A percentile compares a stretch with the other conserved stretches of the same genome.
Evolutionary conservation across 768 basidiomycete species (phyloP).

Genomic region (Hygrocybe punicea): DNA sequence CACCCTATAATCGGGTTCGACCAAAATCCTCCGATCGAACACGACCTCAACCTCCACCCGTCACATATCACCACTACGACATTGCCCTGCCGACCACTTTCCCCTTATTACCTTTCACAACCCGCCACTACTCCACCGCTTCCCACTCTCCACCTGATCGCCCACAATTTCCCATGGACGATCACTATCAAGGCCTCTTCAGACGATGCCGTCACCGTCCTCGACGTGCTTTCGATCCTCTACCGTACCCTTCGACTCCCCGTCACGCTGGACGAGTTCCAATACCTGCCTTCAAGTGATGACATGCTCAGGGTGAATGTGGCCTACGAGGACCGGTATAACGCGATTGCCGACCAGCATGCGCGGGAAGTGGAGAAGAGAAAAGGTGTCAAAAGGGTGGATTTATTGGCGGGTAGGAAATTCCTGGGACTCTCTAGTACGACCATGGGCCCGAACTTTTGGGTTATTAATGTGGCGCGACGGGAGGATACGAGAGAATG

Average conservation of each 20-base stretch:
- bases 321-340: slow-evolving; percentile 44
- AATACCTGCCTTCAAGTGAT: slow-evolving; percentile 28
- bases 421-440: slow-evolving; percentile 41
- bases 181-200: slow-evolving; percentile 27
- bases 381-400: slow-evolving; percentile 54
- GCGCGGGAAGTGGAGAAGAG: slow-evolving; percentile 37
- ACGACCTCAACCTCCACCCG: slow-evolving; percentile 39
- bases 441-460: slow-evolving; percentile 33
- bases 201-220: slow-evolving; percentile 15
- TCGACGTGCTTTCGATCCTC: slow-evolving; percentile 45
- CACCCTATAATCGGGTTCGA: slow-evolving; percentile 42
- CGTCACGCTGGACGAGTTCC: slow-evolving; percentile 42
- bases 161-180: slow-evolving; percentile 32
- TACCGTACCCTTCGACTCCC: slow-evolving; percentile 43
- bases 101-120: slow-evolving; percentile 31
- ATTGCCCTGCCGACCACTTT: slow-evolving; percentile 43
- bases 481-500: too few species aligned
- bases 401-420: slow-evolving; percentile 45
- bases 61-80: slow-evolving; percentile 21
- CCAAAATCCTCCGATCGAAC: slow-evolving; percentile 36
- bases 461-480: slow-evolving; percentile 28
- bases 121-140: slow-evolving; percentile 37
- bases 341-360: slow-evolving; percentile 27
- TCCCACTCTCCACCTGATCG: slow-evolving; percentile 31
- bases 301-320: slow-evolving; percentile 35